Conservation (phyloP, 805 yeast species). For the Saccharomyces paradoxus region DNA sequence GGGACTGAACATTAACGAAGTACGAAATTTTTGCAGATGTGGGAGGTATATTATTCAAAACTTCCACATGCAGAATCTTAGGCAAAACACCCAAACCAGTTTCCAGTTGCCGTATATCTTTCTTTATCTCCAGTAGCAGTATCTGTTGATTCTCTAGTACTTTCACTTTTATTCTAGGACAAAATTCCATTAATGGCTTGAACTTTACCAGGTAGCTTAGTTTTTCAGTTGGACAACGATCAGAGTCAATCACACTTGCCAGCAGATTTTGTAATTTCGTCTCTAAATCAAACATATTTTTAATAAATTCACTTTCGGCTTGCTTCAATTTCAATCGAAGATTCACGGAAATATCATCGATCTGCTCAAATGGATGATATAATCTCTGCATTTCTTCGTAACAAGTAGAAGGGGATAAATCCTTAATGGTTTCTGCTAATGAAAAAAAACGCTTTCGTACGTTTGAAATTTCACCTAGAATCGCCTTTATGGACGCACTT, state of each 20-base stretch:
- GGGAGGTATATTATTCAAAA: conserved; percentile 40
- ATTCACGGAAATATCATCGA: conserved; percentile 35
- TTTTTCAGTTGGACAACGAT: conserved; percentile 38
- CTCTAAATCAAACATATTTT: conserved; percentile 40
- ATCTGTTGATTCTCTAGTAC: conserved; percentile 51
- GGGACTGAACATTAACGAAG: conserved; percentile 43
- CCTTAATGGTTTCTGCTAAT: conserved; percentile 32
- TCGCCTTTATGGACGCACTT: conserved; percentile 33
- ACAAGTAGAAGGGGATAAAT: conserved; percentile 2
- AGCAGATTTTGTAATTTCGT: conserved; percentile 36
- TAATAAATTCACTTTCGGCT: conserved; percentile 37
- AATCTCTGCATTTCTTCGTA: conserved; percentile 34
- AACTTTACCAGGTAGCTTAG: conserved; percentile 44
- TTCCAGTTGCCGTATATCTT: conserved; percentile 40
- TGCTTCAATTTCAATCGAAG: conserved; percentile 28
- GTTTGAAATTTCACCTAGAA: conserved; percentile 35
- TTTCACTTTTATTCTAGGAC: conserved; percentile 51
- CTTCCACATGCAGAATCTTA: conserved; percentile 30
- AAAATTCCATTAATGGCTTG: conserved; percentile 36
- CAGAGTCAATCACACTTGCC: conserved; percentile 31
- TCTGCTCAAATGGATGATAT: conserved; percentile 32
- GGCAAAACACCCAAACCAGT: conserved; percentile 31
- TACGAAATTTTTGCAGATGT: conserved; percentile 42
- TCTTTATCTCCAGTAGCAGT: conserved; percentile 41
- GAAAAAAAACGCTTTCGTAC: conserved; percentile 44